Percentiles rank a stretch among this genome's conserved stretches.
phyloP scores from a whole-genome alignment of 257 asterid species.

The Eucommia ulmoides region DNA sequence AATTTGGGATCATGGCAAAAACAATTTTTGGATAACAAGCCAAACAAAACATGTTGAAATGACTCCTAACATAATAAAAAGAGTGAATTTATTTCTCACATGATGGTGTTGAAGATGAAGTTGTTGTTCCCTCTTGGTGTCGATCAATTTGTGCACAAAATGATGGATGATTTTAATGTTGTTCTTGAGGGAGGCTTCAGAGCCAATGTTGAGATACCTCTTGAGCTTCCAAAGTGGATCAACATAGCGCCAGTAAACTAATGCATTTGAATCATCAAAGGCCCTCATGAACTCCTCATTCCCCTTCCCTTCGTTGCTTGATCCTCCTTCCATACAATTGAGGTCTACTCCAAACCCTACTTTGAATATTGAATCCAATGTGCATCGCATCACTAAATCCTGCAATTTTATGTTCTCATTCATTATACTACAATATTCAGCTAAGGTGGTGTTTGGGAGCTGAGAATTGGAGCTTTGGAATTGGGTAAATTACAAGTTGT shows the following conservation, averaged over 20 bases:
- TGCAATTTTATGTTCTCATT: no score
- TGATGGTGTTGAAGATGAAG: constrained; percentile 19
- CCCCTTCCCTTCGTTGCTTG: constrained; percentile 31
- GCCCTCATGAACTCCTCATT: constrained; percentile 48
- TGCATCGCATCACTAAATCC: constrained; percentile 60
- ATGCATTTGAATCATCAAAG: constrained; percentile 62
- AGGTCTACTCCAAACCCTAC: constrained; percentile 75
- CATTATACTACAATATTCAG: no score
- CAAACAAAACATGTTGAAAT: neutral
- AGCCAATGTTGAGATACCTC: constrained; percentile 38
- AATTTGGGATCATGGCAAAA: neutral
- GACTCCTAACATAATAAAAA: neutral
- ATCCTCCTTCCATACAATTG: constrained; percentile 45
- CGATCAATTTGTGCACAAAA: constrained; percentile 44
- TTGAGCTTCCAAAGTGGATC: constrained; percentile 62
- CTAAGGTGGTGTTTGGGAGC: no score
- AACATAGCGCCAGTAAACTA: constrained; percentile 41
- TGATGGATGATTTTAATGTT: constrained; percentile 33
- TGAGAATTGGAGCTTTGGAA: no score
- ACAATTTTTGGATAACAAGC: no score
- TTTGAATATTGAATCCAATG: constrained; percentile 59
- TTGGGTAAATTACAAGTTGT: no score
- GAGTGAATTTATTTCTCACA: constrained; percentile 14
- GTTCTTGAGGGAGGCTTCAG: constrained; percentile 45
- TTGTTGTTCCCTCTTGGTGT: constrained; percentile 34